A percentile compares a stretch with the other conserved stretches of the same genome.
Evolutionary conservation across 371 early-diverging fungal species (phyloP).

Genomic region (Saksenaea oblongispora): DNA sequence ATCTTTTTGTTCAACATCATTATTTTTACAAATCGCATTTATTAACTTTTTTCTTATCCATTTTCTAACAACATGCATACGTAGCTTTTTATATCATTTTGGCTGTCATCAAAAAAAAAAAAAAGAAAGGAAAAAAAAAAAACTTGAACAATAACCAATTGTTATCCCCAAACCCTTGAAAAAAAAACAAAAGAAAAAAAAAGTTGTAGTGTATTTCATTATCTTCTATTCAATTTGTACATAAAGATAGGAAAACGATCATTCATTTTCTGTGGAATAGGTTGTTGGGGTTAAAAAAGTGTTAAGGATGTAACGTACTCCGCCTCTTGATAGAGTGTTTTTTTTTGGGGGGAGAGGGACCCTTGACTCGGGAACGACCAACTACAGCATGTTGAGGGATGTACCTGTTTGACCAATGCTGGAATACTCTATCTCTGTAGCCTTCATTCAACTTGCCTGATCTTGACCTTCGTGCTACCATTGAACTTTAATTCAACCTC

Average conservation of each 20-base stretch:
- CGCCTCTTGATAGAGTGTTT: not conserved
- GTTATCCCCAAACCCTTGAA: not conserved
- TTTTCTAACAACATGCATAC: not conserved
- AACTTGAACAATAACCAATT: too few relatives aligned
- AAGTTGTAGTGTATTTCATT: not conserved
- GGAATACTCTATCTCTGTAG: too few relatives aligned
- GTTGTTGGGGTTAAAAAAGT: too few relatives aligned
- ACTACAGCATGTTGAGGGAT: too few relatives aligned
- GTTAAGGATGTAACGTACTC: not conserved
- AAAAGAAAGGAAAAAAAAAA: not conserved
- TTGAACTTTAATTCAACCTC: too few relatives aligned
- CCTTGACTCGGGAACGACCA: slow-evolving; percentile 3
- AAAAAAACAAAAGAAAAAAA: not conserved
- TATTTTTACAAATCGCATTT: not conserved
- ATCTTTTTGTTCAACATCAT: not conserved
- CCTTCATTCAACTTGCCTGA: too few relatives aligned
- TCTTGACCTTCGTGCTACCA: too few relatives aligned
- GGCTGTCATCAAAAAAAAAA: not conserved
- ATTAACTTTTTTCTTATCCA: not conserved
- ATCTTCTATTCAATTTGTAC: not conserved
- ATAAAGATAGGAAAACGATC: not conserved
- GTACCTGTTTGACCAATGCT: too few relatives aligned
- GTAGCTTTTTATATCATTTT: not conserved
- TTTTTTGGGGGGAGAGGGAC: not conserved
- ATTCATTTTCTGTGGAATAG: not conserved